Evolutionary conservation across 139 green algal species (phyloP).

Genomic region (Chlamydomonas schloesseri): DNA sequence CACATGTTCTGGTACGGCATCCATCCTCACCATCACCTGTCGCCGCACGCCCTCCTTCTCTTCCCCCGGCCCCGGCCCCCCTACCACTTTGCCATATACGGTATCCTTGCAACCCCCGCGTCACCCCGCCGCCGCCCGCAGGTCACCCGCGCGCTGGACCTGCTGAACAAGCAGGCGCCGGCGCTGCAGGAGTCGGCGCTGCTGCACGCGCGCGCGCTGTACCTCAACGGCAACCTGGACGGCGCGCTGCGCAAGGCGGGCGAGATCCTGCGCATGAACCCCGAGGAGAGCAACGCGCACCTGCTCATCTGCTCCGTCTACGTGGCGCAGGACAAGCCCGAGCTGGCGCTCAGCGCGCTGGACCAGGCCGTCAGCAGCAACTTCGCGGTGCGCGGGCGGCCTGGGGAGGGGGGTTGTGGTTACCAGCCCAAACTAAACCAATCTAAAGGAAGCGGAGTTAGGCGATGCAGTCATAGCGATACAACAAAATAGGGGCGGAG

Average conservation of each 20-base stretch:
- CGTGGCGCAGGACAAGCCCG: slow-evolving; percentile 65
- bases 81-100: no score
- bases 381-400: slow-evolving; percentile 54
- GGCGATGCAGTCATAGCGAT: no score
- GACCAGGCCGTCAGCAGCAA: slow-evolving; percentile 68
- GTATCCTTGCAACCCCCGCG: neutral
- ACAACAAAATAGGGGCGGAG: no score
- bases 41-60: no score
- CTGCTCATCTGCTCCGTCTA: slow-evolving; percentile 74
- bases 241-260: slow-evolving; percentile 65
- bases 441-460: no score
- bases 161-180: slow-evolving; percentile 46
- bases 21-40: no score
- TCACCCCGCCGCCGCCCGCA: neutral
- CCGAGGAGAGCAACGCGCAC: slow-evolving; percentile 62
- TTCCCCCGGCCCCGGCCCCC: no score
- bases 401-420: no score
- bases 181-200: slow-evolving; percentile 50
- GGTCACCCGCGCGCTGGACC: slow-evolving; percentile 46
- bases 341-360: slow-evolving; percentile 64
- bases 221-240: slow-evolving; percentile 72
- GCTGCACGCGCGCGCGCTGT: slow-evolving; percentile 66
- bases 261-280: slow-evolving; percentile 63
- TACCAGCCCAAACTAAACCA: no score
- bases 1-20: no score